Base-by-base conservation (phyloP, 1,284 basidiomycete genomes). In the Boletellus sp. region DNA sequence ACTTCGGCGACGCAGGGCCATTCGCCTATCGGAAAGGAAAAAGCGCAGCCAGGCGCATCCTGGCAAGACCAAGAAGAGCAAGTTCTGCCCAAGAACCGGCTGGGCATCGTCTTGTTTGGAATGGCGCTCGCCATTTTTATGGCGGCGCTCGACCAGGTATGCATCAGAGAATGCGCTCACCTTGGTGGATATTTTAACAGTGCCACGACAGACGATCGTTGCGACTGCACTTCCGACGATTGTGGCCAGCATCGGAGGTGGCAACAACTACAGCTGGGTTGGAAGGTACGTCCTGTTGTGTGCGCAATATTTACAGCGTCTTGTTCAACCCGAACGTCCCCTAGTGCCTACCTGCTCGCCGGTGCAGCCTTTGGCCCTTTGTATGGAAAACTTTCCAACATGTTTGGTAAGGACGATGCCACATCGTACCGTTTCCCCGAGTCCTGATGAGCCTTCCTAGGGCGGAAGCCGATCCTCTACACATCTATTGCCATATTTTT, bases 181-280 rank as follows among this genome's bases (percentile, higher is more conserved):
- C 14, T 25, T 14, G 8, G 27, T 25, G 23, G 23, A 9, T 25
- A 27, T 27, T 11, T 8, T 11, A 27, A 27, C 13, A 11, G 6
- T 6, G 8, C 7, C 4, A 47, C n/a, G n/a, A n/a, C n/a, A 87
- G 83, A 85, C 83, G 1, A 87, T 88, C 48, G 79, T 87, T 13
- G 79, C 84, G 1, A 89, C 85, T 14, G 87, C 86, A 10, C 67
- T 90, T 22, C 87, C 87, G 1, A 88, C 84, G 4, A 89, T 90
- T 38, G 84, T 87, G 9, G 68, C 63, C 10, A 67, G 84, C 33
- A 73, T 90, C 1, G 79, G 80, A n/a, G 83, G 82, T 4, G 85
- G 84, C 1, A 74, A 68, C 13, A 70, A 79, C 35, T 88, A 87
- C 56, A 82, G 80, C 51, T 88, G 85, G 86, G 83, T 87, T 17